Evolutionary conservation across 148 eudicot genomes (phyloP), one percentile per base, ranked within the genome.

Genomic region (Polygonum aviculare): DNA sequence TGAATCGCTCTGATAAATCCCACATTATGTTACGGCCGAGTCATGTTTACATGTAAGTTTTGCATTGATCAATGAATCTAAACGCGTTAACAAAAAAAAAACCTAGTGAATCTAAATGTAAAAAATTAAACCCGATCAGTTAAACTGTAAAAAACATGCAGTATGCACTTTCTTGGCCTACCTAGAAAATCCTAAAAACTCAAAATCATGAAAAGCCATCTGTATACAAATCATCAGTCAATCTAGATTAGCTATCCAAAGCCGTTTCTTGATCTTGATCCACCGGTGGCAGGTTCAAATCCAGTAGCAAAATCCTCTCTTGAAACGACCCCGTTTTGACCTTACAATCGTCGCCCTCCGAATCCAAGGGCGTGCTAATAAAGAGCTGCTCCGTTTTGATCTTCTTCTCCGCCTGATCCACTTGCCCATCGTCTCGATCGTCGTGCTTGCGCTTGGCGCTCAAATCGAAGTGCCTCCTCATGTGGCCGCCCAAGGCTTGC

Each of bases 401-500:
- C 72, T 36, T 67, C 72, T 35, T 35, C 71, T 12, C 5, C 69
- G 3, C 7, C 15, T 10, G 10, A 12, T 0, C 59, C 8, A 16
- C 62, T 9, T 18, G 33, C 31, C 0, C 11, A 57, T 2, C 16
- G 14, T 6, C 36, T 5, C 1, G 38, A 33, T 31, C 39, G 0
- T 3, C 38, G 18, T 39, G 40, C 69, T 62, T 62, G 38, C 69
- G 69, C 69, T 67, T 67, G 10, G 45, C 22, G 9, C 7, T 15
- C 72, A 67, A 36, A 67, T 15, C 72, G 44, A 35, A 36, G 73
- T 84, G 86, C 10, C 82, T 69, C 55, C 86, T 76, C 86, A 81
- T 84, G 50, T 84, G 86, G 0, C 87, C 83, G 6, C 84, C 87
- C 1, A 81, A 50, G 2, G 86, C 86, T 45, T 84, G 86, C 1